These are phyloP conservation scores for Amaranthus tricolor DNA, from an alignment of 179 eudicot species.

Conservation along the genomic window DNA sequence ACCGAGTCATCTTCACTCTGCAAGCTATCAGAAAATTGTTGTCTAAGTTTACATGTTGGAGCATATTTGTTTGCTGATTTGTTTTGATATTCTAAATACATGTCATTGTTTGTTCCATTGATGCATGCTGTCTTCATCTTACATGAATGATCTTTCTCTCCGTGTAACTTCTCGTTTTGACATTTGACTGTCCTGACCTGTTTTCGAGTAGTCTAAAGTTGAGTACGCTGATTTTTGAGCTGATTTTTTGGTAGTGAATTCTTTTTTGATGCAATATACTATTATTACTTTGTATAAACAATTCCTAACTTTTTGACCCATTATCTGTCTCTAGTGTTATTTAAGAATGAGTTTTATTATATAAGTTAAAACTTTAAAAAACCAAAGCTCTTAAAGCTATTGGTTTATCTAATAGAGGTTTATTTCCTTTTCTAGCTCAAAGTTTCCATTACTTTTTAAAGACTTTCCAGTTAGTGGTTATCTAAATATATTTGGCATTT, in stretches of 20 bases:
- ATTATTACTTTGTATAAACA: neutral
- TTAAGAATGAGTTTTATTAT: neutral
- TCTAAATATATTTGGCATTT: neutral
- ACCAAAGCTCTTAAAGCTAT: neutral
- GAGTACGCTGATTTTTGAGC: too few relatives aligned
- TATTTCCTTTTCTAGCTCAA: neutral
- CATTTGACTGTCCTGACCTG: too few relatives aligned
- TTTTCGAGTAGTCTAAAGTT: too few relatives aligned
- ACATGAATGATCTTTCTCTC: too few relatives aligned
- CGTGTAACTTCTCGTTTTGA: too few relatives aligned
- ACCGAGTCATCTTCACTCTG: neutral
- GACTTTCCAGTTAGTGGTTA: neutral
- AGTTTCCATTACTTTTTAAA: neutral
- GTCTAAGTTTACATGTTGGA: neutral
- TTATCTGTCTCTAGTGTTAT: neutral
- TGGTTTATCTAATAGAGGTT: neutral
- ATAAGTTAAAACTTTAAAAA: neutral
- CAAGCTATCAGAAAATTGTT: neutral
- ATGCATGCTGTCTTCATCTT: too few relatives aligned
- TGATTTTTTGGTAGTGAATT: neutral
- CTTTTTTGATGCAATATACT: slow-evolving; percentile 3
- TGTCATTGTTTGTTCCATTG: neutral
- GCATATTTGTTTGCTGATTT: neutral
- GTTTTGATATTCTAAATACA: neutral
- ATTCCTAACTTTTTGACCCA: neutral